Conservation (phyloP, 2,329 filamentous ascomycete species). For the Nannizziopsis barbatae region DNA sequence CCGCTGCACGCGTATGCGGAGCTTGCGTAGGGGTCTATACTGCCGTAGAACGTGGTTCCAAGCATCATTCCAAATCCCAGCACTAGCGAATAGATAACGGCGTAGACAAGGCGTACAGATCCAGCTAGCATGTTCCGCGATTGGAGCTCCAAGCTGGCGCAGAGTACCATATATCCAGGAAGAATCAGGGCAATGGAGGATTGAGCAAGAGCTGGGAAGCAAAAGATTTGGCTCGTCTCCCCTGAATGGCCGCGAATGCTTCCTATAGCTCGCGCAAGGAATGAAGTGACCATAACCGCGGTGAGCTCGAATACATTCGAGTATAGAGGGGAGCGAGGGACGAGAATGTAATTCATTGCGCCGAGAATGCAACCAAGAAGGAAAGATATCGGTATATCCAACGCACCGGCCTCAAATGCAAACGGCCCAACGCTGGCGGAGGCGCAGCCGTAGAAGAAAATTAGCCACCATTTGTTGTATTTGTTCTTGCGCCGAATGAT, state of each 20-base stretch:
- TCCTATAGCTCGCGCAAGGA: slow-evolving; percentile 57
- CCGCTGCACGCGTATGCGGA: slow-evolving; percentile 38
- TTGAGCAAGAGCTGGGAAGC: slow-evolving; percentile 60
- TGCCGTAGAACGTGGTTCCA: slow-evolving; percentile 52
- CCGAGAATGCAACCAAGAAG: slow-evolving; percentile 64
- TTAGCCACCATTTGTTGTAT: slow-evolving; percentile 42
- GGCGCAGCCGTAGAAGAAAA: slow-evolving; percentile 63
- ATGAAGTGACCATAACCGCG: slow-evolving; percentile 55
- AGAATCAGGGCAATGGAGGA: slow-evolving; percentile 66
- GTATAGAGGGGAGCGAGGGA: slow-evolving; percentile 59
- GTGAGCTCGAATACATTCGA: slow-evolving; percentile 55
- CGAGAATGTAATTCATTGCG: slow-evolving; percentile 60
- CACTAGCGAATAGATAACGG: slow-evolving; percentile 62
- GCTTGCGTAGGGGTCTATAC: slow-evolving; percentile 46
- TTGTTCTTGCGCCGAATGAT: slow-evolving; percentile 50
- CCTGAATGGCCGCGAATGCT: slow-evolving; percentile 44
- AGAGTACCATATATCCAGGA: slow-evolving; percentile 55
- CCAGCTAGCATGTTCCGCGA: slow-evolving; percentile 58
- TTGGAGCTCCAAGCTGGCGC: slow-evolving; percentile 54
- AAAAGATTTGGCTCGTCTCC: slow-evolving; percentile 41
- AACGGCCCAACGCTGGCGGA: slow-evolving; percentile 68
- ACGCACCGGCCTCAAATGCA: slow-evolving; percentile 62
- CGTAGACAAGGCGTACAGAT: slow-evolving; percentile 62
- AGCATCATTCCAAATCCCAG: slow-evolving; percentile 63
- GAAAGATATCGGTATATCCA: slow-evolving; percentile 69